Base-by-base conservation (phyloP, 345 rosid genomes). In the Conringia planisiliqua region DNA sequence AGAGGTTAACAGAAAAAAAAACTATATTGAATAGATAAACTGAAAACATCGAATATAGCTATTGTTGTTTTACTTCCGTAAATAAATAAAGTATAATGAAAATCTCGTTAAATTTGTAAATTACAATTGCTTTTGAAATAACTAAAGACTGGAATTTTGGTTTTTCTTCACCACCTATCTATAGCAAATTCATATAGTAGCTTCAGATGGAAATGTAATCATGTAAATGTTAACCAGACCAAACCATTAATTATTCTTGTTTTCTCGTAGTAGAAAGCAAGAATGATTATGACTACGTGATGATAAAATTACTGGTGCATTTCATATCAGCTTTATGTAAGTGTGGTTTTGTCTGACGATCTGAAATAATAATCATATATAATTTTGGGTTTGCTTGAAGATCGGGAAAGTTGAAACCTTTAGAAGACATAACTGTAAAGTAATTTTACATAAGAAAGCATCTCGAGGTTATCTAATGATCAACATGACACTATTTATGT, bases 361-460 rank as follows among this genome's bases (percentile, higher is more conserved):
- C 46, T 52, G 16, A n/a, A 68, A 61, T 69, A 62, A 62, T 70
- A 75, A 70, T 76, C 70, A 76, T 55, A 64, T 48, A 64, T 47
- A 38, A 64, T 50, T 62, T 72, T 33, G 62, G 40, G 72, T 77
- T 71, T 77, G 80, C 80, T 77, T 77, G 76, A 65, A 77, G 76
- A 77, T 70, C 47, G 80, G 72, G 76, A 71, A 77, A 77, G 80
- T 56, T 64, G 76, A 47, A 20, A 32, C 35, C 46, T 71, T 71
- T 58, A 16, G 18, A 55, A 59, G 62, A 71, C 72, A 71, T 38
- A 36, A 70, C 66, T 63, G 36, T 56, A 70, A 70, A 70, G 79
- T 68, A 4, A 12, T 42, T 76, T 63, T 56, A 52, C 59, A 42
- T 62, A 40, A 62, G 57, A 38, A 63, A 70, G 75, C 80, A 76